phyloP scores from a whole-genome alignment of 176 grass and related monocot genomes.

The Cenchrus fungigraminus region DNA sequence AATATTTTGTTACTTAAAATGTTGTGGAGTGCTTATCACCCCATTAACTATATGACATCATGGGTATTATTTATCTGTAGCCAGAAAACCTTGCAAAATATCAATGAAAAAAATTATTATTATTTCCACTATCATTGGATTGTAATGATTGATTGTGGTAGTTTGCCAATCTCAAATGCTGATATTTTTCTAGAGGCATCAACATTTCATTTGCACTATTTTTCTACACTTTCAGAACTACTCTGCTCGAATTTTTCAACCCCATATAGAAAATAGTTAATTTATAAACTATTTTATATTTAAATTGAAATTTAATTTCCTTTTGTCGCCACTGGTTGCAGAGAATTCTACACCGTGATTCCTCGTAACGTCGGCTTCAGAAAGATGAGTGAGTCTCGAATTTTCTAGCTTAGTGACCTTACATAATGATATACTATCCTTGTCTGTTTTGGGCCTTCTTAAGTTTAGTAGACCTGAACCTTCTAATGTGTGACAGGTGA shows the following conservation, averaged over 20 bases:
- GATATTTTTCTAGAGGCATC: background rate
- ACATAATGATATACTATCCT: slow-evolving; percentile 2
- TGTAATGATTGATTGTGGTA: too few relatives aligned
- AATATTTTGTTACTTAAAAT: background rate
- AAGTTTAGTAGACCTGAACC: slow-evolving; percentile 26
- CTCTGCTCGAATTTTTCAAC: background rate
- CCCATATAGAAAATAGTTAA: background rate
- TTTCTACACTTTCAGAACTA: too few relatives aligned
- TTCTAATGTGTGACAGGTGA: slow-evolving; percentile 57
- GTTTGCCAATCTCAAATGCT: background rate
- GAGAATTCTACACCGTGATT: slow-evolving; percentile 73
- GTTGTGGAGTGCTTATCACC: background rate
- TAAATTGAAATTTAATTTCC: slow-evolving; percentile 2
- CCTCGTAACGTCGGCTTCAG: slow-evolving; percentile 93
- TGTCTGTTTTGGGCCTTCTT: too few relatives aligned
- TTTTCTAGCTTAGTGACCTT: slow-evolving; percentile 27
- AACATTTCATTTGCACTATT: too few relatives aligned
- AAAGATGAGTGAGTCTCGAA: slow-evolving; percentile 75
- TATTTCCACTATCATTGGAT: too few relatives aligned
- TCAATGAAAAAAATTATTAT: background rate
- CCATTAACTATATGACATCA: too few relatives aligned
- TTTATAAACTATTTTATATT: background rate
- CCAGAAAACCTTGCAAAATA: slow-evolving; percentile 12
- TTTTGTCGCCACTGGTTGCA: slow-evolving; percentile 23
- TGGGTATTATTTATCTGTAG: background rate